These are phyloP conservation scores for Didymella exigua DNA, from an alignment of 2,329 filamentous ascomycete species.

Conservation along the genomic window DNA sequence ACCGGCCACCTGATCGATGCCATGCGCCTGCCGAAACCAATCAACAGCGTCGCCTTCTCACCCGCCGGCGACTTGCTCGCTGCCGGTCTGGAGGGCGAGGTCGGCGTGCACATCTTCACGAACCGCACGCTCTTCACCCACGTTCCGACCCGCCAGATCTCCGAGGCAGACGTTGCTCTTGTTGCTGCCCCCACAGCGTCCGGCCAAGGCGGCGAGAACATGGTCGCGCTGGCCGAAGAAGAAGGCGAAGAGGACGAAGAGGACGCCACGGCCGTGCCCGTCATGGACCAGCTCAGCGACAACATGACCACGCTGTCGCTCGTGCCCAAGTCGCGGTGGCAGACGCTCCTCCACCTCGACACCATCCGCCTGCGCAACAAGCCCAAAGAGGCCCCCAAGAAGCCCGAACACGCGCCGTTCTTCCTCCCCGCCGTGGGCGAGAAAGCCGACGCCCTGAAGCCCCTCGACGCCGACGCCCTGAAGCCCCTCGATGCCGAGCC, in stretches of 20 bases:
- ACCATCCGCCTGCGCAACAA: constrained; percentile 91
- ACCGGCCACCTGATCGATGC: constrained; percentile 95
- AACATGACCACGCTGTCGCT: constrained; percentile 88
- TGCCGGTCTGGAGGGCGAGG: constrained; percentile 77
- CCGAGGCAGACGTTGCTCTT: constrained; percentile 72
- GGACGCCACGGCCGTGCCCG: constrained; percentile 52
- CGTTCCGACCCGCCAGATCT: constrained; percentile 82
- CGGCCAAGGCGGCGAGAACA: constrained; percentile 76
- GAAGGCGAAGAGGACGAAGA: constrained; percentile 55
- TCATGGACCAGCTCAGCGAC: constrained; percentile 76
- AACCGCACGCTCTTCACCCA: constrained; percentile 92
- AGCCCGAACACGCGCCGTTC: constrained; percentile 92
- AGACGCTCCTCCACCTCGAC: constrained; percentile 90
- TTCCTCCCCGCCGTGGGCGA: constrained; percentile 76
- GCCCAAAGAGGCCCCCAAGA: constrained; percentile 87
- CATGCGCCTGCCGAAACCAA: constrained; percentile 77
- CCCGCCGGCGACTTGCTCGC: constrained; percentile 92
- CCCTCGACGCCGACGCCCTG: constrained; percentile 22
- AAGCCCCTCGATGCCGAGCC: constrained; percentile 25
- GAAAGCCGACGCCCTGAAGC: constrained; percentile 20
- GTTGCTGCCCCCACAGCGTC: constrained; percentile 75
- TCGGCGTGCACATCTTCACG: constrained; percentile 95
- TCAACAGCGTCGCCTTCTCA: constrained; percentile 86
- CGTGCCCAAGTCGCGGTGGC: constrained; percentile 90
- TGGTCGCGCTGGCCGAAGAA: constrained; percentile 75